A percentile compares a stretch with the other conserved stretches of the same genome.
phyloP scores from a whole-genome alignment of 2,329 filamentous ascomycete species.

The Ophiocordyceps robertsii region DNA sequence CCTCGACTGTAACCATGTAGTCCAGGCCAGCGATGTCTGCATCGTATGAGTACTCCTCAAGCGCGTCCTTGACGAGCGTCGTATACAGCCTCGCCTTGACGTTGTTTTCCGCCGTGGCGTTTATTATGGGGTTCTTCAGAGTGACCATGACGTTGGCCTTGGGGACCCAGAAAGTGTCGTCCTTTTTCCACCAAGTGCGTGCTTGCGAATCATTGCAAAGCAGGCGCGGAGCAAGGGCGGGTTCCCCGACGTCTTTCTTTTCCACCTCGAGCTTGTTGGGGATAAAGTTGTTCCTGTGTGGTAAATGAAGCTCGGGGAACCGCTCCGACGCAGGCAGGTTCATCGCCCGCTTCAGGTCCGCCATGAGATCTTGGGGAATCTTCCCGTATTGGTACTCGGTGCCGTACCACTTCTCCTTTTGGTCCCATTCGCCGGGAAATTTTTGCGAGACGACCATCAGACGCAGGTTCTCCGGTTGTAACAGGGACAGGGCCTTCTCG shows the following conservation, averaged over 20 bases:
- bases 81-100: conserved; percentile 72
- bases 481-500: conserved; percentile 53
- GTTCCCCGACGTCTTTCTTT: conserved; percentile 75
- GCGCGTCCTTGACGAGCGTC: conserved; percentile 73
- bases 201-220: conserved; percentile 72
- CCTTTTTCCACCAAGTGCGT: conserved; percentile 94
- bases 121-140: conserved; percentile 66
- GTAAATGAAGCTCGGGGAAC: conserved; percentile 64
- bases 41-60: conserved; percentile 92
- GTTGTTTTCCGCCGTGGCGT: conserved; percentile 62
- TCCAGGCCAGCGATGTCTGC: conserved; percentile 83
- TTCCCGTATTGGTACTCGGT: conserved; percentile 81
- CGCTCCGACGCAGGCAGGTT: conserved; percentile 43
- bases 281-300: conserved; percentile 91
- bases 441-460: conserved; percentile 73
- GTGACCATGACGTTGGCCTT: conserved; percentile 80
- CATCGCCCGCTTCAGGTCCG: conserved; percentile 53
- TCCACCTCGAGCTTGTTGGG: conserved; percentile 87
- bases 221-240: conserved; percentile 60
- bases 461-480: conserved; percentile 82
- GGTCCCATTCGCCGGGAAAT: conserved; percentile 70
- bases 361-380: conserved; percentile 63
- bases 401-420: conserved; percentile 94
- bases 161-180: conserved; percentile 96
- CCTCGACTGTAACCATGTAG: conserved; percentile 64